Evolutionary conservation across 148 eudicot genomes (phyloP), one percentile per base, ranked within the genome.

Genomic region (Salicornia ramosissima): DNA sequence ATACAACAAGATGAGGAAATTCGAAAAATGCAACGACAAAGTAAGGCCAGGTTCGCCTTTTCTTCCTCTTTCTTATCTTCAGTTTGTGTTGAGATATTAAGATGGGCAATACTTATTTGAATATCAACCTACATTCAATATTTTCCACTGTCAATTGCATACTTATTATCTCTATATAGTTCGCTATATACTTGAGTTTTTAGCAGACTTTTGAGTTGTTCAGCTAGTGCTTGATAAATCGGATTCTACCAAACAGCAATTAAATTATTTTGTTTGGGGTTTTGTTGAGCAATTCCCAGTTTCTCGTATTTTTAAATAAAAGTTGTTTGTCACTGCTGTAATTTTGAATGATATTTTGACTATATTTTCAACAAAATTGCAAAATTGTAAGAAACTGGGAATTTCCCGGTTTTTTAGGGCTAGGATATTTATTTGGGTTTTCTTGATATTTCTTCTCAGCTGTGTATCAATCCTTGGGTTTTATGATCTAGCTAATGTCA

Each of bases 1-100:
- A 49, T 83, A 34, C 82, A 84, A 54, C 82, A 80, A 71, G 83
- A 86, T 64, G 82, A 81, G 55, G 94, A 92, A 76, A 75, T 90
- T 34, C 75, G 78, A 28, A 85, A 80, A 75, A 83, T 78, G 51
- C 88, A 88, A 58, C 76, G 42, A 53, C 81, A 85, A 79, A 81
- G 80, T 72, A 81, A 81, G 50, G 80, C 86, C 33, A 88, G 94
- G 96, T 92, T 55, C 54, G 29, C 29, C 40, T 36, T 15, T 28
- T 52, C 71, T 60, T 53, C 67, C 16, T 58, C 26, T 28, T 42
- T 74, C 45, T 9, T 59, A 10, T 45, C 22, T 31, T 46, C 12
- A 29, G 14, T 62, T 9, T 16, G 6, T 74, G 46, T 16, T 47
- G 42, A 45, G 6, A 29, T 25, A 6, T 67, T 46, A 18, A 58